A percentile compares a stretch with the other conserved stretches of the same genome.
These are phyloP conservation scores for Suhomyces emberorum DNA, from an alignment of 805 yeast genomes.

Conservation along the genomic window DNA sequence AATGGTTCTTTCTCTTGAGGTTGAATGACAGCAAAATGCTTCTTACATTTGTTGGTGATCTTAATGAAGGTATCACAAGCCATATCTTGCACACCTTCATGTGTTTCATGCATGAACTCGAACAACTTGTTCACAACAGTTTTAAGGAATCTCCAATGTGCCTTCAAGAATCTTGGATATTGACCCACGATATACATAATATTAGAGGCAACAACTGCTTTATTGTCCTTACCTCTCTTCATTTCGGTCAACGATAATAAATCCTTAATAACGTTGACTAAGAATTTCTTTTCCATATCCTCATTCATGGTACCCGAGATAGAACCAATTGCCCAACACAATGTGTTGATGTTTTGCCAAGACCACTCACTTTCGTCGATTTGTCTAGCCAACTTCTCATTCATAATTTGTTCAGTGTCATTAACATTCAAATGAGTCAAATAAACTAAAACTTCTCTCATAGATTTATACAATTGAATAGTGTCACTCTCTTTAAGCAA, in stretches of 20 bases:
- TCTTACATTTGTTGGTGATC: conserved; percentile 90
- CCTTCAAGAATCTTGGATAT: conserved; percentile 94
- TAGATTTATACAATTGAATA: conserved; percentile 88
- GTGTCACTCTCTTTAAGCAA: conserved; percentile 97
- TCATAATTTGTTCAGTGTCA: conserved; percentile 93
- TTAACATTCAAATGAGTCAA: conserved; percentile 92
- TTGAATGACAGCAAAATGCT: conserved; percentile 89
- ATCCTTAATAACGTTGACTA: conserved; percentile 91
- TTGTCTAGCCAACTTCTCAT: conserved; percentile 84
- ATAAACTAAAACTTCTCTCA: conserved; percentile 94
- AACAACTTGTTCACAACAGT: conserved; percentile 94
- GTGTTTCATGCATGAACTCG: conserved; percentile 99
- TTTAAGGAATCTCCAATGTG: conserved; percentile 96
- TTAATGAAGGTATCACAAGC: conserved; percentile 99
- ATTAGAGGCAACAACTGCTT: conserved; percentile 99
- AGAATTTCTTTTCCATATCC: conserved; percentile 91
- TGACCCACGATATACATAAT: conserved; percentile 99
- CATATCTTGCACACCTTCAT: conserved; percentile 99
- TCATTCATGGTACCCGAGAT: conserved; percentile 98
- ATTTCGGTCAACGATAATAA: conserved; percentile 87
- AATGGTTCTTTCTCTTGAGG: conserved; percentile 85
- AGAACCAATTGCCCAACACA: conserved; percentile 99
- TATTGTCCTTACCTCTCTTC: conserved; percentile 96
- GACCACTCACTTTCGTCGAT: conserved; percentile 98
- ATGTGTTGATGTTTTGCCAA: conserved; percentile 94